phyloP scores from a whole-genome alignment of 2,329 filamentous ascomycete species.

The Pseudonectria buxi region DNA sequence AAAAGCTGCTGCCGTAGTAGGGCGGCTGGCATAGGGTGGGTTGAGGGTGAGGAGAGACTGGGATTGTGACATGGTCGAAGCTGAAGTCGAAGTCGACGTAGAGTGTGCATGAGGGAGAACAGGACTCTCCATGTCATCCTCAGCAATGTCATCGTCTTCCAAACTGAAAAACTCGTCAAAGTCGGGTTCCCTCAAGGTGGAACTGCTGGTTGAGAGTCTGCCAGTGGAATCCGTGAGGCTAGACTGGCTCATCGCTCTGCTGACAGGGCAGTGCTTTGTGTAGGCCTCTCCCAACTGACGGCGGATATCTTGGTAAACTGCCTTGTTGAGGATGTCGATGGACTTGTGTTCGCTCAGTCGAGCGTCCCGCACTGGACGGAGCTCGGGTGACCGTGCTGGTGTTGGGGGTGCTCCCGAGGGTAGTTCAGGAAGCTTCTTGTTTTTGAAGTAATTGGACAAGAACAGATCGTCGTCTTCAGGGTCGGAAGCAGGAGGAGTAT shows the following conservation, averaged over 20 bases:
- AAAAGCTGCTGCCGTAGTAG: conserved; percentile 43
- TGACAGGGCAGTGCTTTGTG: conserved; percentile 16
- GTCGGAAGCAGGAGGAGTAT: conserved; percentile 30
- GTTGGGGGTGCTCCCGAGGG: conserved; percentile 23
- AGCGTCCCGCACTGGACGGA: conserved; percentile 22
- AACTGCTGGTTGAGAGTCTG: conserved; percentile 22
- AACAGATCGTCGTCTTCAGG: conserved; percentile 23
- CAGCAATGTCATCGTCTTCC: conserved; percentile 53
- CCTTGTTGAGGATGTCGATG: conserved; percentile 22
- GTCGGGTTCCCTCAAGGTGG: conserved; percentile 43
- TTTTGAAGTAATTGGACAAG: conserved; percentile 12
- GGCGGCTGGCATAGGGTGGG: conserved; percentile 37
- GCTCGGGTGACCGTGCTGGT: conserved; percentile 29
- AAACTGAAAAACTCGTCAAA: conserved; percentile 48
- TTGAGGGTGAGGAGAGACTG: conserved; percentile 36
- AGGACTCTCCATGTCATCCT: conserved; percentile 25
- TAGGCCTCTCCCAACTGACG: conserved; percentile 20
- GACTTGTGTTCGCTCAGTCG: conserved; percentile 22
- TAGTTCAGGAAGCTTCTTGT: conserved; percentile 24
- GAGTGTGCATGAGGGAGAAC: conserved; percentile 5
- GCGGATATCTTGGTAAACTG: conserved; percentile 20
- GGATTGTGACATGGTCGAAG: conserved; percentile 16
- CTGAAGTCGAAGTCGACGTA: conserved; percentile 12
- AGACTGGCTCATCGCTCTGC: conserved; percentile 23
- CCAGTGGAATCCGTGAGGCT: conserved; percentile 24